These are phyloP conservation scores for Candida alai DNA, from an alignment of 805 yeast genomes.

Conservation along the genomic window DNA sequence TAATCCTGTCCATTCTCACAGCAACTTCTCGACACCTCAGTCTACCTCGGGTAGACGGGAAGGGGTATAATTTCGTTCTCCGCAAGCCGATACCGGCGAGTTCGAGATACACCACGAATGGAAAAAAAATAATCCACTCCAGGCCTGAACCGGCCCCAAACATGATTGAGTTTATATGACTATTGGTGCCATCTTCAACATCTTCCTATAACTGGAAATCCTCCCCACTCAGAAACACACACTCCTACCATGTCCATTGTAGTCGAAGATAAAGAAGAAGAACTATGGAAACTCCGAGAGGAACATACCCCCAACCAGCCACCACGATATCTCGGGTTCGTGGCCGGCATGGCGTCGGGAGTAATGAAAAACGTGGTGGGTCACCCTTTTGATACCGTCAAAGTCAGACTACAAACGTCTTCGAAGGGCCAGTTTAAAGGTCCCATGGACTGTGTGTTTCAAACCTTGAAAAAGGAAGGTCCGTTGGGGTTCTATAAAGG, in stretches of 20 bases:
- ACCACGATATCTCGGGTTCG: slow-evolving; percentile 65
- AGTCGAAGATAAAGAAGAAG: slow-evolving; percentile 26
- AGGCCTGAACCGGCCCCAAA: no score
- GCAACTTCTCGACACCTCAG: no score
- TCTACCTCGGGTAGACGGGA: no score
- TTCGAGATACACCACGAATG: no score
- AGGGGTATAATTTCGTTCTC: no score
- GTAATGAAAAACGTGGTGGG: slow-evolving; percentile 86
- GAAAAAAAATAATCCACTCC: no score
- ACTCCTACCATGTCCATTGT: slow-evolving; percentile 21
- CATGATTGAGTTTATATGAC: no score
- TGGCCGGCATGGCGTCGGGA: slow-evolving; percentile 88
- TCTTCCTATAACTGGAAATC: no score
- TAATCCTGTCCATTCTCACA: no score
- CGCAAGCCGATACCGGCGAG: no score
- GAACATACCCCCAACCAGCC: slow-evolving; percentile 26
- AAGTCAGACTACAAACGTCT: slow-evolving; percentile 76
- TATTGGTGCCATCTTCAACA: no score
- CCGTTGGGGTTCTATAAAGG: slow-evolving; percentile 80
- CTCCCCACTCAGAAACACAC: no score
- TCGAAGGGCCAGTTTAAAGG: slow-evolving; percentile 64
- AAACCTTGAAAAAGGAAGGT: slow-evolving; percentile 75
- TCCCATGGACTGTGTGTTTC: slow-evolving; percentile 73
- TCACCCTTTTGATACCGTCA: slow-evolving; percentile 89
- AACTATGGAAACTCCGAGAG: slow-evolving; percentile 13